Base-by-base conservation (phyloP, 805 yeast genomes). In the Cyberlindnera xylosilytica region DNA sequence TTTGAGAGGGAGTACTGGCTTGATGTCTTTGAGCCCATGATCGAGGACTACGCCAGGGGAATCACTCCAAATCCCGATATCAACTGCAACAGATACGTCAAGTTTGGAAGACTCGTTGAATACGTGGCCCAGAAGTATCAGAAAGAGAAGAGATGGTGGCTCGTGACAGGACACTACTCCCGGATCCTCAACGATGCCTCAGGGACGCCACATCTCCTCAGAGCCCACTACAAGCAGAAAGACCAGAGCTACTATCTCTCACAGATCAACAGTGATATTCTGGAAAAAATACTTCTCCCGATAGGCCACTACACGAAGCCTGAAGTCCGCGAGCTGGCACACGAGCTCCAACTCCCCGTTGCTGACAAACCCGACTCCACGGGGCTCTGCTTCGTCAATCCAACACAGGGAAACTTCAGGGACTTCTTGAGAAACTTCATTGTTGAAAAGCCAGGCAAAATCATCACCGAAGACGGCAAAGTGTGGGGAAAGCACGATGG, bases 51-150 rank as follows among this genome's bases (percentile, higher is more conserved):
- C 59, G 65, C 70, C 27, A 56, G 49, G 9, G 99, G 99, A 0
- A 54, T 72, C 32, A 93, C 99, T 1, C 99, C 99, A 0, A 93
- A 93, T 54, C 98, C 99, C 1, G 99, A 93, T 59, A 82, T 90
- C 17, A 79, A 82, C 16, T 93, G 99, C 60, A 93, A 93, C 62
- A 73, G 75, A 45, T 76, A 78, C 58, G 84, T 93, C 51, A 93
- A 93, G 61, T 93, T 93, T 66, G 98, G 99, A 2, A 73, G 70
- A 41, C 70, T 93, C 64, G 62, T 81, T 5, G 75, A 80, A 15
- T 74, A 79, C 55, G 61, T 88, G 28, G 58, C 69, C 27, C 32
- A 50, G 1, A 66, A 62, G 41, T 68, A 71, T 47, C 33, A n/a
- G n/a, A n/a, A 50, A 2, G 60, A 57, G 7, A 59, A 62, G 30